phyloP scores from a whole-genome alignment of 768 basidiomycete genomes.

The Pleurotus djamor region DNA sequence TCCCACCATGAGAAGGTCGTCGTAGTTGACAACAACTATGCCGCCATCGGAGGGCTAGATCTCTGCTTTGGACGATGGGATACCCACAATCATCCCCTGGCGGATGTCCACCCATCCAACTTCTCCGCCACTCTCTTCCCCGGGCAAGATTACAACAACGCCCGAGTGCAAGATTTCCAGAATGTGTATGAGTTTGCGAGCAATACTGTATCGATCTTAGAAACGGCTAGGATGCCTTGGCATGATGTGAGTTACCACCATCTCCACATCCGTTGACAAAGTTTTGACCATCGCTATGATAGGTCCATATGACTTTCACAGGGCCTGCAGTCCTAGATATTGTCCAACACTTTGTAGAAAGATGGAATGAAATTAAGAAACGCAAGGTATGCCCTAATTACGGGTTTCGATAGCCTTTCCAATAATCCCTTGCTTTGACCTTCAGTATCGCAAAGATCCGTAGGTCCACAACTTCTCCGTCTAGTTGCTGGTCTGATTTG shows the following conservation, averaged over 20 bases:
- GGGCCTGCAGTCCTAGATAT: conserved; percentile 89
- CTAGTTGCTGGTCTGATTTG: conserved; percentile 1
- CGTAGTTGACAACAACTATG: conserved; percentile 82
- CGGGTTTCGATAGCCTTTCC: conserved; percentile 5
- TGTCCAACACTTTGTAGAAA: conserved; percentile 89
- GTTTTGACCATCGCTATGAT: too few relatives aligned
- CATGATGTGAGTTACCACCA: conserved; percentile 68
- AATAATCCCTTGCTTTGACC: not conserved
- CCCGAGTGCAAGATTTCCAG: conserved; percentile 82
- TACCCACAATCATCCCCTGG: conserved; percentile 84
- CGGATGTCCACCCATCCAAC: conserved; percentile 90
- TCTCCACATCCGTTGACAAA: too few relatives aligned
- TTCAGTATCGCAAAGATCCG: conserved; percentile 44
- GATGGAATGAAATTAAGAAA: conserved; percentile 90
- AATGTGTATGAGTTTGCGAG: conserved; percentile 76
- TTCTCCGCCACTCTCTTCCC: conserved; percentile 85
- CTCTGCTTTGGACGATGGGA: conserved; percentile 99
- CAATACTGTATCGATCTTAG: conserved; percentile 64
- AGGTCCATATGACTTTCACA: conserved; percentile 83
- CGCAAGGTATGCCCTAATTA: conserved; percentile 49
- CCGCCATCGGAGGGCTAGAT: conserved; percentile 92
- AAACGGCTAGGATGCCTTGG: conserved; percentile 88
- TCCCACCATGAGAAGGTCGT: conserved; percentile 93
- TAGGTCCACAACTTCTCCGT: conserved; percentile 24
- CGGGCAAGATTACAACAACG: conserved; percentile 93